Base-by-base conservation (phyloP, 805 yeast species). In the Yamadazyma akitaensis region DNA sequence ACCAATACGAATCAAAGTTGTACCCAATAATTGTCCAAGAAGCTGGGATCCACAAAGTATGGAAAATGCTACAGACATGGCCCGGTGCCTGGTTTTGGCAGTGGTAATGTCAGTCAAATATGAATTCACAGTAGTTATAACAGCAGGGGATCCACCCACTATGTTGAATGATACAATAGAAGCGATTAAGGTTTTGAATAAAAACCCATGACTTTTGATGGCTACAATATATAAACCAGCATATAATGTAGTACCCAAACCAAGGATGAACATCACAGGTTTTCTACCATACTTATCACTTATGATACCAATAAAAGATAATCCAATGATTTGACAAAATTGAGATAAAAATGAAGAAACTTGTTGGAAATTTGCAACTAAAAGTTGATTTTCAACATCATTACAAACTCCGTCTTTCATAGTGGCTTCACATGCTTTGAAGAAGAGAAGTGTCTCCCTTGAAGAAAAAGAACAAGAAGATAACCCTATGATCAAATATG, bases 81-180 rank as follows among this genome's bases (percentile, higher is more conserved):
- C 79, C 73, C 24, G 37, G 26, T 32, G 48, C 49, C 96, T 68
- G 44, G 76, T 70, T 28, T 68, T 70, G 0, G 88, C 77, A n/a
- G 80, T 82, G 5, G 81, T 82, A 31, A 88, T 79, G 65, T 89
- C 96, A 3, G 88, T 71, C 14, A 86, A 73, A 58, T 87, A 88
- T 48, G 90, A 78, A 57, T 81, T 82, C 12, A 80, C 68, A 25
- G 84, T 64, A 5, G 84, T 78, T 37, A 84, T 56, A 26, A 83
- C 53, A 4, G 82, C 73, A 46, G 79, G 62, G 5, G 75, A 42
- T 0, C 89, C 84, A 19, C 96, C 96, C 14, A 83, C 76, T 2
- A 76, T 44, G 26, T 81, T 73, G 24, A 72, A 73, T 1, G 82
- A 32, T 46, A 13, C 72, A 72, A 2, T 79, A 65, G 0, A 72